Evolutionary conservation across 306 rosid species (phyloP).

Genomic region (Luffa acutangula): DNA sequence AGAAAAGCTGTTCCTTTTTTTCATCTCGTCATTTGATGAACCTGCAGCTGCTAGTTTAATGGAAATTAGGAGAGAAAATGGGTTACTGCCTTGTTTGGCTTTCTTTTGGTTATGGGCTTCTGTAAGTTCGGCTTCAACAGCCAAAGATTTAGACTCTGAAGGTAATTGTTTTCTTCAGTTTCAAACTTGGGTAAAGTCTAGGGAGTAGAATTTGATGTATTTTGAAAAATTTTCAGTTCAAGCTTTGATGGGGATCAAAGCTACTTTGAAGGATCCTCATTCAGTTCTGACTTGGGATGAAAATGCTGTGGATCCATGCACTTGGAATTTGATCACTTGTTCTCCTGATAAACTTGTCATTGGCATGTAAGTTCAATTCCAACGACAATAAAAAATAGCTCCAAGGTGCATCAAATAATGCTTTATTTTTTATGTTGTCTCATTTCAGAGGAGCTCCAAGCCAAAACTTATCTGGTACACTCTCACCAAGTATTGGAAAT

Average conservation of each 20-base stretch:
- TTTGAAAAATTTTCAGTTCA: conserved; percentile 27
- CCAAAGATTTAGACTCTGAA: conserved; percentile 43
- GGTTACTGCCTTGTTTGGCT: conserved; percentile 20
- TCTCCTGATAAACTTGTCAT: conserved; percentile 34
- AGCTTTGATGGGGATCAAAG: conserved; percentile 44
- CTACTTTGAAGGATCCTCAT: conserved; percentile 39
- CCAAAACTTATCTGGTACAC: conserved; percentile 66
- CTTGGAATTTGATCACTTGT: conserved; percentile 49
- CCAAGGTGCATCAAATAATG: background rate
- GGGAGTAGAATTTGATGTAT: background rate
- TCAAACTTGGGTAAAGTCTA: background rate
- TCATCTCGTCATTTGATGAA: background rate
- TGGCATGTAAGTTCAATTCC: conserved; percentile 26
- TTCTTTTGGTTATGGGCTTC: conserved; percentile 35
- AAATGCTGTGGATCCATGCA: conserved; percentile 61
- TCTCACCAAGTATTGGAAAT: conserved; percentile 78
- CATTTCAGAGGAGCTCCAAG: conserved; percentile 68
- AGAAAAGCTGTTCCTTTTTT: background rate
- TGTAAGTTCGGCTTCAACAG: conserved; percentile 33
- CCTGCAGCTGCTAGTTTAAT: background rate
- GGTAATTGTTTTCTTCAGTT: conserved; percentile 26
- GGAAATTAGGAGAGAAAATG: conserved; percentile 21
- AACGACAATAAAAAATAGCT: background rate
- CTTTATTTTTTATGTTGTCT: background rate
- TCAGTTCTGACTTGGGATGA: conserved; percentile 39